Evolutionary conservation across 441 rosid species (phyloP), one percentile per base, ranked within the genome.

Genomic region (Erodium moschatum): DNA sequence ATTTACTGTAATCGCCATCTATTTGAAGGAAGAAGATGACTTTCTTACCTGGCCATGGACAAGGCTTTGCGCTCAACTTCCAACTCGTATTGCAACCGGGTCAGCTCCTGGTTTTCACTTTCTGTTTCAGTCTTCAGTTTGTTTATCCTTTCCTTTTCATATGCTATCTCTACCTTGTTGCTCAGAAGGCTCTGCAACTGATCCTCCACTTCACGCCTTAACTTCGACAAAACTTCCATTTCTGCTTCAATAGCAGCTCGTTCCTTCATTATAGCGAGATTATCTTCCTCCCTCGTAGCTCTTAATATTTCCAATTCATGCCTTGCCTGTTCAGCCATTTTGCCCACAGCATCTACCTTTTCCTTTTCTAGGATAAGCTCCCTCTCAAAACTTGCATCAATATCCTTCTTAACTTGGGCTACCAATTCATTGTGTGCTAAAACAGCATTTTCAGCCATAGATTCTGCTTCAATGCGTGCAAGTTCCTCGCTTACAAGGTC

Each of bases 401-500:
- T 72, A 69, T 91, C 98, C 75, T 81, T 83, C 81, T 91, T 93
- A 60, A 88, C 96, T 76, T 89, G 86, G 67, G 93, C 87, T 70
- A 91, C 96, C 74, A 93, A 77, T 58, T 87, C 89, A 76, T 72
- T 89, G 73, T 91, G 96, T 15, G 85, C 81, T 77, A 88, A 84
- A 67, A 89, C 98, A 63, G 85, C 96, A 71, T 85, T 89, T 81
- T 91, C 97, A 18, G 98, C 98, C 78, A 91, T 82, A 65, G 93
- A 81, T 73, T 91, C 98, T 67, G 98, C 98, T 82, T 89, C 96
- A 21, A 89, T 87, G 44, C 93, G 96, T 48, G 95, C 87, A 74
- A 93, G 86, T 76, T 93, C 97, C 82, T 93, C 97, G 13, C 83
- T 81, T 20, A 91, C 96, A 58, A 79, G 18, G 3, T 89, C 96